phyloP scores from a whole-genome alignment of 2,329 filamentous ascomycete genomes.

The Fusarium euwallaceae region DNA sequence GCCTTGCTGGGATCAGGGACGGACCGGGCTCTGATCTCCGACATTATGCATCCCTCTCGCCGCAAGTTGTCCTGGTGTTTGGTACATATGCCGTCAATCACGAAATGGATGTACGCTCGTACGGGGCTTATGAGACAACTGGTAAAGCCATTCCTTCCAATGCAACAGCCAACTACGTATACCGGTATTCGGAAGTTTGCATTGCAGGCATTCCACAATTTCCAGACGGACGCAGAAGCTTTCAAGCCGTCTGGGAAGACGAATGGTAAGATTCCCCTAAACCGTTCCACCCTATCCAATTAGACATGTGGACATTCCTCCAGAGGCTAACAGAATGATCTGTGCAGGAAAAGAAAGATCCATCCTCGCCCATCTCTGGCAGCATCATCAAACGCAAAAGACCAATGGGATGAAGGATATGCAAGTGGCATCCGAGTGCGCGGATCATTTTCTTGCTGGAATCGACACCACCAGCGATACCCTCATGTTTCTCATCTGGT shows the following conservation, averaged over 20 bases:
- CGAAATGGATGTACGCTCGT: constrained; percentile 31
- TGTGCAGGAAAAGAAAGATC: constrained; percentile 20
- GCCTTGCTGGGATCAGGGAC: constrained; percentile 24
- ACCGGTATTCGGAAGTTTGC: constrained; percentile 32
- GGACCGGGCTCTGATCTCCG: constrained; percentile 22
- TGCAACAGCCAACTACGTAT: constrained; percentile 38
- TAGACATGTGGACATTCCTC: neutral
- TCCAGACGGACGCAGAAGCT: constrained; percentile 5
- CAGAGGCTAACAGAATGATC: neutral
- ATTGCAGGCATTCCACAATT: constrained; percentile 22
- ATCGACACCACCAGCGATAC: constrained; percentile 68
- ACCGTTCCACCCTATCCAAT: neutral
- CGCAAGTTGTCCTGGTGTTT: constrained; percentile 35
- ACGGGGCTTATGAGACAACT: neutral
- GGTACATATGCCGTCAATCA: constrained; percentile 16
- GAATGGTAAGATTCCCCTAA: neutral
- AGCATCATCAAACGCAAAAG: constrained; percentile 47
- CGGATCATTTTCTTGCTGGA: constrained; percentile 66
- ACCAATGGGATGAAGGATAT: constrained; percentile 52
- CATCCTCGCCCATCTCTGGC: constrained; percentile 56
- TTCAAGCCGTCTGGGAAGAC: neutral
- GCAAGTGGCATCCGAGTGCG: constrained; percentile 65
- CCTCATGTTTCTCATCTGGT: constrained; percentile 64
- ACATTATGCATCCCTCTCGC: constrained; percentile 36
- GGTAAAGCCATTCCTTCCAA: constrained; percentile 24